Evolutionary conservation across 2,329 filamentous ascomycete species (phyloP), one percentile per base, ranked within the genome.

Genomic region (Macroventuria anomochaeta): DNA sequence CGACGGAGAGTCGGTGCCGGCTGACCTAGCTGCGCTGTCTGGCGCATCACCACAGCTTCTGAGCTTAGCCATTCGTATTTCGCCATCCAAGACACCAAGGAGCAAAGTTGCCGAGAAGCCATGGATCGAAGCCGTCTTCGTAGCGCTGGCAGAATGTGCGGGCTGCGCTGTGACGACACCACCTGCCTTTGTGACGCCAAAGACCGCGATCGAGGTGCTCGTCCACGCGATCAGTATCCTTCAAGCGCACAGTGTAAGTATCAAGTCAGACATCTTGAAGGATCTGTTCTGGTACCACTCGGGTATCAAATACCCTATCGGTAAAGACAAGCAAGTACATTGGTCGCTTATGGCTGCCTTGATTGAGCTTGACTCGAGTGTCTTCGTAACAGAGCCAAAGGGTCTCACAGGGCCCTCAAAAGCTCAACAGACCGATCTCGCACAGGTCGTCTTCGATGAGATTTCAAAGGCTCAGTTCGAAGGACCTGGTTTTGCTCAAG

Each of bases 121-220:
- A 3, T 81, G 79, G 79, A 65, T 80, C 8, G 76, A 80, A 44
- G 64, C 68, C 11, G 62, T 76, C 7, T 76, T 80, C 40, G 50
- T 65, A 5, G 68, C 70, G 1, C 65, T 80, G 7, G 58, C 67
- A 5, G 68, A 74, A 41, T 77, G 73, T 55, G 60, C 63, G 39
- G 65, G 65, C 33, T 73, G 66, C 53, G 61, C 71, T 12, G 29
- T 72, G 32, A 53, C 55, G n/a, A 34, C 59, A 15, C 61, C 65
- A 6, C 63, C 67, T 5, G 55, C 63, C n/a, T 65, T 62, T 36
- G 46, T 50, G 12, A 63, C 64, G 12, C 47, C 60, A 6, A 43
- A 44, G 17, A 56, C 58, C 13, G 66, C 65, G 6, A 57, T 72
- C 21, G 41, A 50, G 20, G 63, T 64, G 3, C 59, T 76, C 2